Percentiles rank a stretch among this genome's conserved stretches.
phyloP scores from a whole-genome alignment of 768 basidiomycete species.

The Podaxis mareebaensis region DNA sequence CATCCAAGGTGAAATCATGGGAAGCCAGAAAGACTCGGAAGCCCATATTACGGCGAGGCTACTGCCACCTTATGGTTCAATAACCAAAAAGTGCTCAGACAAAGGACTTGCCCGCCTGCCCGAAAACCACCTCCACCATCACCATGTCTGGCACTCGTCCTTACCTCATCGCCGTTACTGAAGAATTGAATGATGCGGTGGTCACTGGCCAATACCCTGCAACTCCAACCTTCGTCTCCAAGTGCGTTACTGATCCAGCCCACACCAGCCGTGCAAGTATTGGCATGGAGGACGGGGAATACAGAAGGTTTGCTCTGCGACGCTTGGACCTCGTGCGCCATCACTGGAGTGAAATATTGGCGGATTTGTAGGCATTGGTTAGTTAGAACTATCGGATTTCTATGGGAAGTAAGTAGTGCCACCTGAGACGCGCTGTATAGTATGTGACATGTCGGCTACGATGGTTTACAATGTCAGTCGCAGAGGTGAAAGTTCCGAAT shows the following conservation, averaged over 20 bases:
- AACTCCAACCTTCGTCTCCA: background rate
- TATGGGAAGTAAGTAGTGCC: no score
- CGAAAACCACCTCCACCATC: slow-evolving; percentile 33
- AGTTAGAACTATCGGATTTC: no score
- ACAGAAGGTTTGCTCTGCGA: background rate
- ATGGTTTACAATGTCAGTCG: no score
- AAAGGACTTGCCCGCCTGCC: slow-evolving; percentile 21
- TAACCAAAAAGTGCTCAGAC: slow-evolving; percentile 22
- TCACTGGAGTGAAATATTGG: background rate
- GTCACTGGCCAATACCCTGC: background rate
- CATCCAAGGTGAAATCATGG: background rate
- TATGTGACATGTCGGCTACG: no score
- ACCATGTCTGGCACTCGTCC: slow-evolving; percentile 34
- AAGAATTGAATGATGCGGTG: slow-evolving; percentile 29
- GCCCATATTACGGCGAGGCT: slow-evolving; percentile 29
- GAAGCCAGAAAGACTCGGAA: slow-evolving; percentile 22
- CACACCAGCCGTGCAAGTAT: background rate
- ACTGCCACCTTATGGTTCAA: slow-evolving; percentile 34
- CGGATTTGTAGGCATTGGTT: no score
- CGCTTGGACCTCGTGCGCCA: background rate
- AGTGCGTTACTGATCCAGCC: background rate
- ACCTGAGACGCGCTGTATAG: no score
- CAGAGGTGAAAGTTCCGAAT: no score
- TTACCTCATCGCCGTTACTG: slow-evolving; percentile 35
- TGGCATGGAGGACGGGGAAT: background rate